Evolutionary conservation across 1,284 basidiomycete species (phyloP), one percentile per base, ranked within the genome.

Genomic region (Coniferiporia weirii): DNA sequence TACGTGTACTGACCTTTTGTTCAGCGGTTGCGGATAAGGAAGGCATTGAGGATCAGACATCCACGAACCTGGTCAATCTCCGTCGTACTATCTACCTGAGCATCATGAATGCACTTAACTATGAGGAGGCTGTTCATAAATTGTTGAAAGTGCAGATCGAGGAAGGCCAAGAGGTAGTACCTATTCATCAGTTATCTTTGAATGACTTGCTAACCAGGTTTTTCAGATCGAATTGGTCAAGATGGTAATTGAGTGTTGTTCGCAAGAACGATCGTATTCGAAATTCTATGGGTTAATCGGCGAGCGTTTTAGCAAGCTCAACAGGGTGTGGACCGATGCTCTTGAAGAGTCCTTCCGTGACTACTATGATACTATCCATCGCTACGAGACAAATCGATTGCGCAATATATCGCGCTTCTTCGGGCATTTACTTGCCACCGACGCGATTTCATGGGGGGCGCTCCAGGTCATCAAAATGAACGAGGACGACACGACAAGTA

Each of bases 241-340:
- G 79, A 99, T 99, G 96, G 84, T 99, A 61, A 90, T 99, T 72
- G 96, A 99, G 70, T 99, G 96, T 87, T 99, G 96, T 71, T 99
- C 96, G 2, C 96, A 99, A 78, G 96, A 99, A 72, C 89, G 96
- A 4, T 95, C 96, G 0, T 99, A 98, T 72, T 91, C 91, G 9
- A 93, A 84, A 45, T 99, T 98, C 78, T 99, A 96, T 70, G 96
- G 96, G 19, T 85, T 98, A 38, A 84, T 98, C 66, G 95, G 94
- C 56, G 96, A 99, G 74, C 88, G 96, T 10, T 95, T 99, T 76
- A 91, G 91, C 78, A 97, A 97, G 75, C 80, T 99, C 65, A 95
- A 97, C 72, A 88, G 93, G 32, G 81, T 92, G 9, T 99, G 96
- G 95, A 91, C 89, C 47, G 93, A 95, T 50, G 83, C 80, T 63